A percentile compares a stretch with the other conserved stretches of the same genome.
phyloP scores from a whole-genome alignment of 768 basidiomycete genomes.

The Lactifluus rugatus region DNA sequence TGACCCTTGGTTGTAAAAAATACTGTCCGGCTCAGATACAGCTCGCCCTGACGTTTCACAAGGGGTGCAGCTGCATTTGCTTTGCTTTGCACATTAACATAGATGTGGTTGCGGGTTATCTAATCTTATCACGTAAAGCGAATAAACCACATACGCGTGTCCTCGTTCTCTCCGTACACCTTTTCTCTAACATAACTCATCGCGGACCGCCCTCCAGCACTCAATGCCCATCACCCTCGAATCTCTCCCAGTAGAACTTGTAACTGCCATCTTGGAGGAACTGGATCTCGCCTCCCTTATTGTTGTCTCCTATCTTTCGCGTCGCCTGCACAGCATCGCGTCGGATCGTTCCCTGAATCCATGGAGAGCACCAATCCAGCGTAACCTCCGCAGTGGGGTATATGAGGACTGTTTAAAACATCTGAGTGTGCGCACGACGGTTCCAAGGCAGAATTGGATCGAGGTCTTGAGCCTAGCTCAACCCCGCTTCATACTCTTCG shows the following conservation, averaged over 20 bases:
- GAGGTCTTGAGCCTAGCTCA: constrained; percentile 58
- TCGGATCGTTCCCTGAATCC: constrained; percentile 62
- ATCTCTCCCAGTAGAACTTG: constrained; percentile 64
- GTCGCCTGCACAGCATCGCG: constrained; percentile 44
- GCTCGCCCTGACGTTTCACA: neutral
- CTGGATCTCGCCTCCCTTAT: constrained; percentile 56
- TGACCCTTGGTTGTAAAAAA: neutral
- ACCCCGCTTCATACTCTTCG: constrained; percentile 54
- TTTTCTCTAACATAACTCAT: no score
- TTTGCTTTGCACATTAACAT: neutral
- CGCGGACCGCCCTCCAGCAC: no score
- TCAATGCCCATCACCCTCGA: constrained; percentile 17
- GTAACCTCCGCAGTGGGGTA: constrained; percentile 36
- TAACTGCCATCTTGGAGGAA: constrained; percentile 61
- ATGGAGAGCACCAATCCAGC: constrained; percentile 64
- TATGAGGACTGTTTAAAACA: constrained; percentile 47
- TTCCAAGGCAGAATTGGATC: constrained; percentile 74
- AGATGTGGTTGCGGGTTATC: neutral
- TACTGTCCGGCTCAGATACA: neutral
- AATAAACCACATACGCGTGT: neutral
- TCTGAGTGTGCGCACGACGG: constrained; percentile 50
- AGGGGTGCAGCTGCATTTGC: neutral
- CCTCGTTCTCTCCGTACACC: neutral
- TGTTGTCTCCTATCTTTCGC: constrained; percentile 49
- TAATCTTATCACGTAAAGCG: constrained; percentile 9